Evolutionary conservation across 257 asterid genomes (phyloP), one percentile per base, ranked within the genome.

Genomic region (Solanum clarkiae): DNA sequence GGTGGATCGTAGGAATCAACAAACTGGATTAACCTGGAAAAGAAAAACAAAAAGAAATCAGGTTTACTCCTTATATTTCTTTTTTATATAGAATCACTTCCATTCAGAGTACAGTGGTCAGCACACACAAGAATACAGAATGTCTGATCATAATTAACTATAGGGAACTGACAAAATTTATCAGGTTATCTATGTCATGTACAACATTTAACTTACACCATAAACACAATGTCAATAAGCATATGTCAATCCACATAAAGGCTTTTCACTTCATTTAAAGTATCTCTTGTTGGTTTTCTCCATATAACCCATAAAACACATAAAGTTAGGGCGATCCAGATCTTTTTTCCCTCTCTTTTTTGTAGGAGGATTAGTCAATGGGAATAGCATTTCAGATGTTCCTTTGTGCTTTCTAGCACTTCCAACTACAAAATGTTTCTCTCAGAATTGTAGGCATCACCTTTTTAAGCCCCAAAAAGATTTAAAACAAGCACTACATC

Each of bases 1-100:
- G 98, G 97, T 80, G 98, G 98, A 93, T 95, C 98, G 81, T 94
- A 96, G 65, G 99, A 95, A 91, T 96, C 99, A 40, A 96, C 91
- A 88, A 95, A 96, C 81, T 95, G 98, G 87, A 94, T 88, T 89
- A 96, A 90, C 93, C 99, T 96, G 98, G 85, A 83, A 90, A 80
- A 84, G 84, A 54, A 86, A 40, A 77, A 75, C 75, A 72, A 75
- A 62, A 84, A 53, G 24, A 63, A 74, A 88, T 88, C 86, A 86
- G 62, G 16, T 2, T 84, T 62, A 81, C 87, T 84, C 72, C 85
- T 83, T 74, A 80, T 82, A 88, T 62, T 24, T 16, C 70, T 82
- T 56, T 63, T 54, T 54, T 8, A 84, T 49, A 72, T 79, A 45
- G 81, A 85, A 62, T 87, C 47, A 77, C 24, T 51, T 79, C 12